Conservation (phyloP, 768 basidiomycete genomes). For the Obba rivulosa region DNA sequence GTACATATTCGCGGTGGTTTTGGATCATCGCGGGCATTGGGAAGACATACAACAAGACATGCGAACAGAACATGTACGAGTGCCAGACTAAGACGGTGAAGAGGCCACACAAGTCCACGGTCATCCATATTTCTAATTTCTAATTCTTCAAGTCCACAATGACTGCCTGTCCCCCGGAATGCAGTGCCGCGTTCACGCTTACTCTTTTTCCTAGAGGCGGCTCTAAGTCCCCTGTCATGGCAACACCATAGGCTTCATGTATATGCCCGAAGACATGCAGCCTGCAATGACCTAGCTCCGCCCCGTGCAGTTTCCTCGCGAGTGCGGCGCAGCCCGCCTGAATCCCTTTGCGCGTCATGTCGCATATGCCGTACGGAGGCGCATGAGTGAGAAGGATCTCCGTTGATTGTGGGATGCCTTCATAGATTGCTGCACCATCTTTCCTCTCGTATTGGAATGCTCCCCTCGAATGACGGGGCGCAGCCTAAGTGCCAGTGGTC, state of each 20-base stretch:
- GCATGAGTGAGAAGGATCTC: slow-evolving; percentile 36
- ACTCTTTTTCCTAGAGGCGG: slow-evolving; percentile 8
- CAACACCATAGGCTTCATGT: slow-evolving; percentile 30
- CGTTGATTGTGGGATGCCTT: slow-evolving; percentile 26
- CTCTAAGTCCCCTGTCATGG: slow-evolving; percentile 3
- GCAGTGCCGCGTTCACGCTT: slow-evolving; percentile 28
- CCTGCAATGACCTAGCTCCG: slow-evolving; percentile 19
- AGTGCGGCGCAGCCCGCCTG: slow-evolving; percentile 30
- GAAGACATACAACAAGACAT: no score
- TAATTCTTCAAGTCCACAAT: slow-evolving; percentile 27
- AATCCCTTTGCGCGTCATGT: slow-evolving; percentile 18
- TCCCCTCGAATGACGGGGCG: slow-evolving; percentile 25
- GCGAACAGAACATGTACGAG: no score
- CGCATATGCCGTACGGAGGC: slow-evolving; percentile 26
- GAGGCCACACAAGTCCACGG: no score
- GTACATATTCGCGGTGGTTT: no score
- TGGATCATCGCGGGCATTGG: no score
- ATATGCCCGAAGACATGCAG: slow-evolving; percentile 37
- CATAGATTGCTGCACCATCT: slow-evolving; percentile 22
- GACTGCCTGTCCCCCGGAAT: slow-evolving; percentile 13
- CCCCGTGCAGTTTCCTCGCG: slow-evolving; percentile 13
- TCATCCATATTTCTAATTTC: no score
- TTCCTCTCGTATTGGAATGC: slow-evolving; percentile 29
- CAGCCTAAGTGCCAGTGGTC: slow-evolving; percentile 20
- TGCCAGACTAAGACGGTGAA: no score